A percentile compares a stretch with the other conserved stretches of the same genome.
phyloP scores from a whole-genome alignment of 176 grass and related monocot genomes.

The Bolboschoenus planiculmis region DNA sequence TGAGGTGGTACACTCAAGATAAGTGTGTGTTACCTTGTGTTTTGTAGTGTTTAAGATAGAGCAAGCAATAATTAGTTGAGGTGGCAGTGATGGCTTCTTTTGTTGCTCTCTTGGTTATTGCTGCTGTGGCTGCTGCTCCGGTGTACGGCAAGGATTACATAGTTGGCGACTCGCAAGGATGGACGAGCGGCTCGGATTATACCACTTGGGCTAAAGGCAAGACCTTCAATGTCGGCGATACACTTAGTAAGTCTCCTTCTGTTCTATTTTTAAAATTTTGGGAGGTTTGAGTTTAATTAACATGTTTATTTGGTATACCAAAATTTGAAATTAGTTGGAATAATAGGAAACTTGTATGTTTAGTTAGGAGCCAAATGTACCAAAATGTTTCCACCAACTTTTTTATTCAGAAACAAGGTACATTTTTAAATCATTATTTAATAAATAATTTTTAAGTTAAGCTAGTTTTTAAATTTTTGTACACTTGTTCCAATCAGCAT shows the following conservation, averaged over 20 bases:
- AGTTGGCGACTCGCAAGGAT: conserved; percentile 70
- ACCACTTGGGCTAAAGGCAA: conserved; percentile 54
- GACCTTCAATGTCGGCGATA: conserved; percentile 54
- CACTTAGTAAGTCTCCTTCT: conserved; percentile 35
- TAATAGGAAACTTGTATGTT: background rate
- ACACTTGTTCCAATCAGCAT: conserved; percentile 40
- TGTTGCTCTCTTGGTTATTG: conserved; percentile 22
- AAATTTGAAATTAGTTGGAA: background rate
- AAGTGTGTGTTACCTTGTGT: background rate
- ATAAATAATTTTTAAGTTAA: background rate
- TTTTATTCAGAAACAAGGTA: background rate
- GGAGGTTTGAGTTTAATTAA: background rate
- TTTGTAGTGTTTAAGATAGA: background rate
- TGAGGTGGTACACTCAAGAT: background rate
- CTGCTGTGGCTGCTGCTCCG: conserved; percentile 33
- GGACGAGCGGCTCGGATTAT: conserved; percentile 64
- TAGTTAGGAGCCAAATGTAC: background rate
- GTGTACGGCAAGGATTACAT: conserved; percentile 48
- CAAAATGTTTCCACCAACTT: background rate
- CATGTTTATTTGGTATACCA: background rate
- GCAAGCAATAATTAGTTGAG: background rate
- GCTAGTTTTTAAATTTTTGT: background rate
- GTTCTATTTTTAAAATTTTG: background rate
- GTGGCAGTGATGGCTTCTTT: conserved; percentile 35
- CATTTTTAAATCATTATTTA: background rate